These are phyloP conservation scores for Colletotrichum godetiae DNA, from an alignment of 2,329 filamentous ascomycete species.

Conservation along the genomic window DNA sequence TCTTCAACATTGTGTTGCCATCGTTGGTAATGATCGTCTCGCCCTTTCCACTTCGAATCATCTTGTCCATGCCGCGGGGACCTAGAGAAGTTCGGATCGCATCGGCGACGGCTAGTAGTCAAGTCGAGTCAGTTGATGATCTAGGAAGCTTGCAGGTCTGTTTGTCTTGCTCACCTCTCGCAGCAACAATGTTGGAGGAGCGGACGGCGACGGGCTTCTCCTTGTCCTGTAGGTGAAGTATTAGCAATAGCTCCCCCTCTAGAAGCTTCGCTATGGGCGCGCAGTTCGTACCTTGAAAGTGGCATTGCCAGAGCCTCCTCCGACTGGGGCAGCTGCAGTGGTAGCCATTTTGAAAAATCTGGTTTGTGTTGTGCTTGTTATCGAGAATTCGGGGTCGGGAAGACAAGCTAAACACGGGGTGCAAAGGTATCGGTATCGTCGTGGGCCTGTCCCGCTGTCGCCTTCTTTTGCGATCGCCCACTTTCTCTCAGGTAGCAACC, in stretches of 20 bases:
- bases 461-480: slow-evolving; percentile 37
- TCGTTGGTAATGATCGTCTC: slow-evolving; percentile 99
- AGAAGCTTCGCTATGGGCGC: slow-evolving; percentile 40
- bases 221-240: slow-evolving; percentile 71
- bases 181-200: slow-evolving; percentile 95
- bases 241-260: slow-evolving; percentile 49
- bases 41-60: slow-evolving; percentile 97
- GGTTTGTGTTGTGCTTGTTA: slow-evolving; percentile 2
- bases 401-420: slow-evolving; percentile 17
- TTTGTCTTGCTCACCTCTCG: slow-evolving; percentile 75
- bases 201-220: slow-evolving; percentile 99
- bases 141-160: neutral
- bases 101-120: slow-evolving; percentile 84
- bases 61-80: slow-evolving; percentile 98
- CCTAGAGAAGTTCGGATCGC: slow-evolving; percentile 96
- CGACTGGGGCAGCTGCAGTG: slow-evolving; percentile 53
- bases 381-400: neutral
- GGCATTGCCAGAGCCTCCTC: slow-evolving; percentile 59
- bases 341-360: slow-evolving; percentile 53
- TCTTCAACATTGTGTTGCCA: slow-evolving; percentile 98
- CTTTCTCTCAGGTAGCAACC: slow-evolving; percentile 35
- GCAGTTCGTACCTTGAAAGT: slow-evolving; percentile 64
- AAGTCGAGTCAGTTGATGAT: slow-evolving; percentile 36
- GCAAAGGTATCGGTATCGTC: slow-evolving; percentile 30
- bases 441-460: slow-evolving; percentile 35